Base-by-base conservation (phyloP, 2,329 filamentous ascomycete genomes). In the Penicillium sp. region DNA sequence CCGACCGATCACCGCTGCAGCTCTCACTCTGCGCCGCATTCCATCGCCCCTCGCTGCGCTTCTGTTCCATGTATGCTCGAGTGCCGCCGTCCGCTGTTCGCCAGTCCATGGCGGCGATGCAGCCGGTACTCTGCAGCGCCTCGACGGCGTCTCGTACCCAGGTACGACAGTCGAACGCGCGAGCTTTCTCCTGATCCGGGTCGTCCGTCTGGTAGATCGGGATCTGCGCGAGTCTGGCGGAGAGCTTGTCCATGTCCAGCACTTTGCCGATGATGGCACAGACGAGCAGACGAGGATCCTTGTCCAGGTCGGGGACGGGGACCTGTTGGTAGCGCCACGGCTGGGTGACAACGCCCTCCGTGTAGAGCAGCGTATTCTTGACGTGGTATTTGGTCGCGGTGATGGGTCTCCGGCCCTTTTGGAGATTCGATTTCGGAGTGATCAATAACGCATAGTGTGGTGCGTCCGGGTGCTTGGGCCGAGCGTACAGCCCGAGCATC, bases 351-450 rank as follows among this genome's bases (percentile, higher is more conserved):
- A 16, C 37, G 11, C 16, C 18, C 13, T 44, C 9, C 15, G 32
- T 13, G 8, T 19, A 20, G 18, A 21, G 17, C 13, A 40, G 10
- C 7, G 33, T 38, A 11, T 39, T 41, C 3, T 41, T 36, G 11
- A 41, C 34, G 18, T 38, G 33, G 33, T 30, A 47, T 11, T 41
- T 47, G n/a, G 29, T 41, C 7, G 33, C 45, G 14, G 33, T 16
- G 15, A 47, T 33, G 5, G 37, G n/a, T n/a, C 28, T 31, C 10
- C 28, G 4, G 15, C 4, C 15, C 19, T 19, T 2, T 8, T 15
- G 20, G 18, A 4, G n/a, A n/a, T 17, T 13, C n/a, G 6, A 7
- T 16, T 23, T 35, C 33, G 25, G 36, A 30, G n/a, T 47, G 44
- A 9, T 28, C 25, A 8, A 33, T 44, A 8, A 44, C 23, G 13